Evolutionary conservation across 257 asterid species (phyloP).

Genomic region (Sherardia arvensis): DNA sequence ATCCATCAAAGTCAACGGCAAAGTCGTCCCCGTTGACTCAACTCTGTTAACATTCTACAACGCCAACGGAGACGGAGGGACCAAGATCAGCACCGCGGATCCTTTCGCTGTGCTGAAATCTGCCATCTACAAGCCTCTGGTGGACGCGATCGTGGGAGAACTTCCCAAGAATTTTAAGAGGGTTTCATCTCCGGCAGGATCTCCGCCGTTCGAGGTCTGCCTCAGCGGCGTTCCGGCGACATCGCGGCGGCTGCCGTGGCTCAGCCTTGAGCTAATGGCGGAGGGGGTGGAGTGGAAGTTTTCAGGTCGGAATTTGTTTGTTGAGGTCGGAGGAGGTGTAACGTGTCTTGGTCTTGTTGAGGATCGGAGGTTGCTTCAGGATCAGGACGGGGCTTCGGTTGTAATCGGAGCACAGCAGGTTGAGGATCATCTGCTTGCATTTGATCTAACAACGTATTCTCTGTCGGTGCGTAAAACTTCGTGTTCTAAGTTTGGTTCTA

Average conservation of each 20-base stretch:
- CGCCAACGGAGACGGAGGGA: constrained; percentile 11
- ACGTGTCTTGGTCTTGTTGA: constrained; percentile 19
- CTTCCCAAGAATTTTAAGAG: background rate
- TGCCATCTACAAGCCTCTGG: constrained; percentile 12
- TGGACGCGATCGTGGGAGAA: constrained; percentile 8
- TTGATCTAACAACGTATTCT: constrained; percentile 11
- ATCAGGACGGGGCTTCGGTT: constrained; percentile 8
- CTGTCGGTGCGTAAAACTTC: background rate
- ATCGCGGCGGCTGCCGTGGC: constrained; percentile 1
- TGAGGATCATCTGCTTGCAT: constrained; percentile 5
- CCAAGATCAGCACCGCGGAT: constrained; percentile 18
- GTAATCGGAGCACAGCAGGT: constrained; percentile 13
- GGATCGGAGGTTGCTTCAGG: background rate
- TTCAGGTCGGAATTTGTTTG: constrained; percentile 32
- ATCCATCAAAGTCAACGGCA: constrained; percentile 11
- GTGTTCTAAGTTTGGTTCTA: background rate
- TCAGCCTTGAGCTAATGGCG: constrained; percentile 18
- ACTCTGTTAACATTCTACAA: constrained; percentile 5
- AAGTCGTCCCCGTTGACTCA: constrained; percentile 5
- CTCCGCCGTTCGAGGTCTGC: constrained; percentile 16
- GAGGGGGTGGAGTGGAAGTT: constrained; percentile 19
- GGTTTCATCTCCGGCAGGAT: background rate
- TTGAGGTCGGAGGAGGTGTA: constrained; percentile 5
- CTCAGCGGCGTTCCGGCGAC: background rate
- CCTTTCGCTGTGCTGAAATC: constrained; percentile 1